A percentile compares a stretch with the other conserved stretches of the same genome.
Evolutionary conservation across 257 asterid genomes (phyloP).

Genomic region (Solanum ossicruentum): DNA sequence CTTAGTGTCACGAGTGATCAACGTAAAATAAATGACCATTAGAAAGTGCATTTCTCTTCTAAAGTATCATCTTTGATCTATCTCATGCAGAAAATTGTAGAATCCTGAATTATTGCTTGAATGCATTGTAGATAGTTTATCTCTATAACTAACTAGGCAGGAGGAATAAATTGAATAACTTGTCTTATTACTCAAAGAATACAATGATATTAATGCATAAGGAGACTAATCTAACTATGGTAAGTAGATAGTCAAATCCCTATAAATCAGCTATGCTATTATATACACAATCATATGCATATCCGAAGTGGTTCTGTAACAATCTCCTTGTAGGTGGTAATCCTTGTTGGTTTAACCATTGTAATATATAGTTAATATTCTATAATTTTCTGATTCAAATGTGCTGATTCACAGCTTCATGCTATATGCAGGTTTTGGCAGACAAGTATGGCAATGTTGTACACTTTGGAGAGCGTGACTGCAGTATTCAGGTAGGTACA

Average conservation of each 20-base stretch:
- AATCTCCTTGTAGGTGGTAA: not conserved
- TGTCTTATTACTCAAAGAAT: too few relatives aligned
- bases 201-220: too few relatives aligned
- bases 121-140: not conserved
- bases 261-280: too few relatives aligned
- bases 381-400: not conserved
- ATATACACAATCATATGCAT: too few relatives aligned
- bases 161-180: too few relatives aligned
- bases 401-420: not conserved
- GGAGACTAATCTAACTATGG: too few relatives aligned
- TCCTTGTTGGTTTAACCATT: not conserved
- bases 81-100: not conserved
- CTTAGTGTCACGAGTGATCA: not conserved
- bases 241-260: too few relatives aligned
- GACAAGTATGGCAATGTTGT: conserved; percentile 85
- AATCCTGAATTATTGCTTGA: not conserved
- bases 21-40: not conserved
- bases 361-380: not conserved
- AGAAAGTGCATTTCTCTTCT: not conserved
- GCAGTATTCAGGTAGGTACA: conserved; percentile 79
- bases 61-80: not conserved
- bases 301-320: too few relatives aligned
- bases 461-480: conserved; percentile 99
- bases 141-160: not conserved
- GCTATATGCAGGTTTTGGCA: conserved; percentile 65